Evolutionary conservation across 2,329 filamentous ascomycete genomes (phyloP).

Genomic region (Fusarium temperatum): DNA sequence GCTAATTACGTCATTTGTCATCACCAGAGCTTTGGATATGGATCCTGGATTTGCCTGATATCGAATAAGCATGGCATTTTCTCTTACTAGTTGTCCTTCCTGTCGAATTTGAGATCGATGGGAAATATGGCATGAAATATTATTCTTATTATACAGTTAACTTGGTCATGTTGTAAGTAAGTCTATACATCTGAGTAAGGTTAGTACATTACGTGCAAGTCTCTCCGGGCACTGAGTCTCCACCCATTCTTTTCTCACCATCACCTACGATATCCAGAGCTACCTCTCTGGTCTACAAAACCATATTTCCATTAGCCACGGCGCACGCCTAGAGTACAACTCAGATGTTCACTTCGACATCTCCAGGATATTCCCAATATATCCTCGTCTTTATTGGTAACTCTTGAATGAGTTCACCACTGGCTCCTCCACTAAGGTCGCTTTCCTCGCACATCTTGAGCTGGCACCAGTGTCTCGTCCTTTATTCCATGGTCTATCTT

Average conservation of each 20-base stretch:
- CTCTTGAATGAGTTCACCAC: too few relatives aligned
- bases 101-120: not conserved
- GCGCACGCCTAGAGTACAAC: not conserved
- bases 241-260: not conserved
- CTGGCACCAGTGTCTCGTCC: not conserved
- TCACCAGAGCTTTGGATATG: not conserved
- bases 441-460: not conserved
- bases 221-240: not conserved
- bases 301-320: not conserved
- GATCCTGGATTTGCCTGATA: not conserved
- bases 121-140: not conserved
- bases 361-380: not conserved
- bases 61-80: not conserved
- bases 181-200: not conserved
- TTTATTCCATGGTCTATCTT: not conserved
- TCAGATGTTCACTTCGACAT: not conserved
- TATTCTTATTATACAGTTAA: not conserved
- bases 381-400: not conserved
- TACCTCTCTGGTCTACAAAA: not conserved
- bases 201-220: too few relatives aligned
- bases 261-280: not conserved
- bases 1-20: constrained; percentile 18
- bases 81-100: not conserved
- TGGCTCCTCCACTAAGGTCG: not conserved
- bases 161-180: not conserved